Conservation (phyloP, 371 early-diverging fungal genomes). For the Saksenaea oblongispora region DNA sequence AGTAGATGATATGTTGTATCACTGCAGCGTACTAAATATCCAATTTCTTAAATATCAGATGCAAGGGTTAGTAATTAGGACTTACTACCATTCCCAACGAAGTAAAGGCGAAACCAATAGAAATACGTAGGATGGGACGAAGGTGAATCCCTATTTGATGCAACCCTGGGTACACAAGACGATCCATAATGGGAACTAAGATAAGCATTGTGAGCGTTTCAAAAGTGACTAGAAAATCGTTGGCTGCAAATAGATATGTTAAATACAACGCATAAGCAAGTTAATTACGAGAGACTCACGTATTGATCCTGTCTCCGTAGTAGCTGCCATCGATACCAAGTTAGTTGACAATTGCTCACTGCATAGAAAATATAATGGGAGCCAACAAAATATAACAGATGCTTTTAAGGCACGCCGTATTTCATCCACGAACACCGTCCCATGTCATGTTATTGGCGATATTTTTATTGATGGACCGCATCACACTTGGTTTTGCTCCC, state of each 20-base stretch:
- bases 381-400: constrained; percentile 69
- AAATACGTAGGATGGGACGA: no score
- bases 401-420: constrained; percentile 61
- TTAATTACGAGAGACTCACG: not conserved
- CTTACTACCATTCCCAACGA: constrained; percentile 1
- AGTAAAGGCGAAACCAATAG: no score
- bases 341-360: constrained; percentile 75
- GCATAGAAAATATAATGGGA: constrained; percentile 74
- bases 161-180: no score
- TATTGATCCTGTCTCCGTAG: not conserved
- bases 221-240: no score
- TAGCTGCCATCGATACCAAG: constrained; percentile 66
- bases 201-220: no score
- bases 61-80: not conserved
- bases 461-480: constrained; percentile 20
- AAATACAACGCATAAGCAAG: no score
- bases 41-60: not conserved
- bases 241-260: no score
- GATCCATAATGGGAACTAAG: no score
- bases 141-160: no score
- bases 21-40: no score
- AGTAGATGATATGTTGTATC: no score
- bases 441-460: constrained; percentile 44
- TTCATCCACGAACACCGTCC: constrained; percentile 71
- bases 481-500: constrained; percentile 32